These are phyloP conservation scores for Petunia hybrid DNA, from an alignment of 305 asterid genomes.

Conservation along the genomic window DNA sequence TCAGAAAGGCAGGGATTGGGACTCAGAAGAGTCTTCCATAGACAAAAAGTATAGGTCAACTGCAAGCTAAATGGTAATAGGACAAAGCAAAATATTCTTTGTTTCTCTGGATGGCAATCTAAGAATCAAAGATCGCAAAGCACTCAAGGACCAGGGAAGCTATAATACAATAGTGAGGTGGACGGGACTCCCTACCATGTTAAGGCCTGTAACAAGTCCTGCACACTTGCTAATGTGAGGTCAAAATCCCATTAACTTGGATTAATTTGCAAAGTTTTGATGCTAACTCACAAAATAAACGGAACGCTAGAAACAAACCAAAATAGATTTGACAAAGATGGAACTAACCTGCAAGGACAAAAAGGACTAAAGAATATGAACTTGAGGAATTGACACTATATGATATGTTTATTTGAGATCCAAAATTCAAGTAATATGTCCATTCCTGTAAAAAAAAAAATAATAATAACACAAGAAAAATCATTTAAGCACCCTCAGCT, in stretches of 20 bases:
- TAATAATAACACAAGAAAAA: slow-evolving; percentile 24
- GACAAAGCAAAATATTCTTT: neutral
- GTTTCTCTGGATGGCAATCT: neutral
- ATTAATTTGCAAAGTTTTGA: slow-evolving; percentile 4
- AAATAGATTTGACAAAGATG: slow-evolving; percentile 34
- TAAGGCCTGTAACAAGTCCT: neutral
- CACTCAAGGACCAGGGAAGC: neutral
- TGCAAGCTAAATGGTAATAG: neutral
- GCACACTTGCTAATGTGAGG: neutral
- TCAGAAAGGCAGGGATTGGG: neutral
- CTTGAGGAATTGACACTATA: slow-evolving; percentile 54
- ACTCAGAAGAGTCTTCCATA: slow-evolving; percentile 10
- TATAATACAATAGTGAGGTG: neutral
- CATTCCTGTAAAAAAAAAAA: slow-evolving; percentile 80
- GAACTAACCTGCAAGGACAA: slow-evolving; percentile 66
- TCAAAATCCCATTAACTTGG: neutral
- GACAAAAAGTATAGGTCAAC: neutral
- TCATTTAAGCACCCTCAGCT: slow-evolving; percentile 27
- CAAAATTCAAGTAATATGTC: slow-evolving; percentile 71
- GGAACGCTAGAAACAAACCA: no score
- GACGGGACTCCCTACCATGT: neutral
- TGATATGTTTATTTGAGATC: slow-evolving; percentile 72
- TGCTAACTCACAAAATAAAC: slow-evolving; percentile 6
- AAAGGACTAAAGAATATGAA: slow-evolving; percentile 61
- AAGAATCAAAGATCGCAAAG: slow-evolving; percentile 13